These are phyloP conservation scores for Poronia punctata DNA, from an alignment of 495 filamentous ascomycete species.

Conservation along the genomic window DNA sequence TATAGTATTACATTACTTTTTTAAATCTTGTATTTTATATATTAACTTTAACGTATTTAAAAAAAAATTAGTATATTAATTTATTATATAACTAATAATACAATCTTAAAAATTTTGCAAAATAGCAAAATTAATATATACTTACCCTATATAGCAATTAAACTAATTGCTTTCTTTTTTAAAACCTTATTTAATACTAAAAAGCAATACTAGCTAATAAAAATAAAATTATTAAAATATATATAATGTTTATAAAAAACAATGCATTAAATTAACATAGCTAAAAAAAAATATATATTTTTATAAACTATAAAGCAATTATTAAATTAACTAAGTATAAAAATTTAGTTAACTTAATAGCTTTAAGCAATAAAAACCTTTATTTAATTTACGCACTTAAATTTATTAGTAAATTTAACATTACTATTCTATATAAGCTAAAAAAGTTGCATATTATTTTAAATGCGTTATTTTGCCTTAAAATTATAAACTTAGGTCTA, in stretches of 20 bases:
- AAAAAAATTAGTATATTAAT: not conserved
- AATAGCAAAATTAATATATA: not conserved
- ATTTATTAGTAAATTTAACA: conserved; percentile 3
- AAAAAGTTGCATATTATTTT: conserved; percentile 3
- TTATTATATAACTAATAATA: conserved; percentile 2
- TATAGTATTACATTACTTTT: conserved; percentile 1
- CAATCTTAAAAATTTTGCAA: not conserved
- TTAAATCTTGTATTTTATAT: not conserved
- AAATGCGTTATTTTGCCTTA: conserved; percentile 1
- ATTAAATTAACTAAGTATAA: not conserved
- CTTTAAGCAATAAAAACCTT: conserved; percentile 1
- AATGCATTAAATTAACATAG: not conserved
- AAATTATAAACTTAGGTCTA: not conserved
- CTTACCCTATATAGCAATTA: not conserved
- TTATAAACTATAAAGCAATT: not conserved
- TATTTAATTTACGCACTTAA: not conserved
- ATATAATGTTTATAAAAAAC: not conserved
- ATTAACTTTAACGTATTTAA: conserved; percentile 3
- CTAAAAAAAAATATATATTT: not conserved
- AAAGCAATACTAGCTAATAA: conserved; percentile 1
- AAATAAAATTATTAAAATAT: not conserved
- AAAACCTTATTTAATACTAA: not conserved
- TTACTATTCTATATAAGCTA: conserved; percentile 1
- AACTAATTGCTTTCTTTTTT: not conserved
- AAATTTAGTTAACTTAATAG: conserved; percentile 1